These are phyloP conservation scores for Ottelia alismoides DNA, from an alignment of 106 monocot species.

Conservation along the genomic window DNA sequence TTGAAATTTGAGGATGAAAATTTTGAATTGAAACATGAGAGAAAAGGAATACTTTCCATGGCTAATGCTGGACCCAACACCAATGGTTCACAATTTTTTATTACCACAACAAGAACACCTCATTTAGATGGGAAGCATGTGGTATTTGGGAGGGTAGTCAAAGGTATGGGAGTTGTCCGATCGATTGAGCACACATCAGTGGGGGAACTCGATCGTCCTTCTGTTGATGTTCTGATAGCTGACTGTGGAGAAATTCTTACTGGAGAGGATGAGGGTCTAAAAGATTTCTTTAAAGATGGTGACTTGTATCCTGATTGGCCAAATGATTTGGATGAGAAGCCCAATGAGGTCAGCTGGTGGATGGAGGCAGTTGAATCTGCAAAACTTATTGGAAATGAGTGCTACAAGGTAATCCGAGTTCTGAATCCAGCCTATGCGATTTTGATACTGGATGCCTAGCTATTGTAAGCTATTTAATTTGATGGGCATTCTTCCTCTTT, in stretches of 20 bases:
- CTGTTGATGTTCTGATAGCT: slow-evolving; percentile 47
- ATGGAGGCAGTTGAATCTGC: slow-evolving; percentile 30
- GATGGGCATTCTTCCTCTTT: too few relatives aligned
- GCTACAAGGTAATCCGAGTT: slow-evolving; percentile 33
- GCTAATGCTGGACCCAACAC: slow-evolving; percentile 75
- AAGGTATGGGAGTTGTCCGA: slow-evolving; percentile 83
- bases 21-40: slow-evolving; percentile 77
- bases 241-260: slow-evolving; percentile 71
- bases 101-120: slow-evolving; percentile 71
- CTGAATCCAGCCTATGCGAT: too few relatives aligned
- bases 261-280: slow-evolving; percentile 52
- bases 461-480: too few relatives aligned
- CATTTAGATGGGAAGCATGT: slow-evolving; percentile 92
- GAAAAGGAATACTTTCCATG: slow-evolving; percentile 92
- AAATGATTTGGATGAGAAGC: slow-evolving; percentile 37
- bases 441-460: too few relatives aligned
- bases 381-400: slow-evolving; percentile 32
- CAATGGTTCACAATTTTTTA: slow-evolving; percentile 90
- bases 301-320: slow-evolving; percentile 74
- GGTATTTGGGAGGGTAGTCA: slow-evolving; percentile 74
- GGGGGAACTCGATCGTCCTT: slow-evolving; percentile 51
- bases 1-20: slow-evolving; percentile 82
- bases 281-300: slow-evolving; percentile 77
- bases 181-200: slow-evolving; percentile 54
- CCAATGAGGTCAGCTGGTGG: slow-evolving; percentile 31